Conservation (phyloP, 176 grass and related monocot genomes). For the Oryza officinalis region DNA sequence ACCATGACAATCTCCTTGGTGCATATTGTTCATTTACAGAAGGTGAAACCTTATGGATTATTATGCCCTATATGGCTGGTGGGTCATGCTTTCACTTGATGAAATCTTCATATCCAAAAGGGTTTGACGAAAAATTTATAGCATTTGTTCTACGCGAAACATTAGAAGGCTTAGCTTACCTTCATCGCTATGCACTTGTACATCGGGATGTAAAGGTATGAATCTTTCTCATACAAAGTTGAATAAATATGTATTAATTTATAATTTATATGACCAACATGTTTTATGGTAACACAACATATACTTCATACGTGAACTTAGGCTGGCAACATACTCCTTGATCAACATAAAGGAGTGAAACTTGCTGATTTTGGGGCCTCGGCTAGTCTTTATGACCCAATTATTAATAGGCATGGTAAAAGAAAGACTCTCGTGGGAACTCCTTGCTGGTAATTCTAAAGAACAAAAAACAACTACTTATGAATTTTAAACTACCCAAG, state of each 20-base stretch:
- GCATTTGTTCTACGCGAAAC: conserved; percentile 75
- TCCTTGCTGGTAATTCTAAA: conserved; percentile 69
- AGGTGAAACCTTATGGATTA: conserved; percentile 60
- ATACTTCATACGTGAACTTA: conserved; percentile 32
- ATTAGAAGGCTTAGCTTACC: conserved; percentile 72
- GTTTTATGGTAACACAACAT: neutral
- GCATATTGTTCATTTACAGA: conserved; percentile 83
- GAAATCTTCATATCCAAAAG: conserved; percentile 78
- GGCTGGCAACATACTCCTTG: conserved; percentile 93
- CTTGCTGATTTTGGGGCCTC: conserved; percentile 89
- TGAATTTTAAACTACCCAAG: neutral
- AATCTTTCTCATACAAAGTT: neutral
- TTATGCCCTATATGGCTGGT: conserved; percentile 96
- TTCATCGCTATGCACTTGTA: conserved; percentile 86
- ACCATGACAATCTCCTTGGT: conserved; percentile 80
- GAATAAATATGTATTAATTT: neutral
- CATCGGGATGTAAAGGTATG: conserved; percentile 87
- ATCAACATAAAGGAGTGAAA: conserved; percentile 72
- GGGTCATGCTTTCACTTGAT: conserved; percentile 89
- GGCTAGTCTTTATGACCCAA: conserved; percentile 84
- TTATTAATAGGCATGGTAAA: conserved; percentile 67
- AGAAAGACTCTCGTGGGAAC: conserved; percentile 96
- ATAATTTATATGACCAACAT: neutral
- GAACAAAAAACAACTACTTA: neutral
- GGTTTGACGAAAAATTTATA: conserved; percentile 75